These are phyloP conservation scores for Monosporascus cannonballus DNA, from an alignment of 2,329 filamentous ascomycete genomes.

Conservation along the genomic window DNA sequence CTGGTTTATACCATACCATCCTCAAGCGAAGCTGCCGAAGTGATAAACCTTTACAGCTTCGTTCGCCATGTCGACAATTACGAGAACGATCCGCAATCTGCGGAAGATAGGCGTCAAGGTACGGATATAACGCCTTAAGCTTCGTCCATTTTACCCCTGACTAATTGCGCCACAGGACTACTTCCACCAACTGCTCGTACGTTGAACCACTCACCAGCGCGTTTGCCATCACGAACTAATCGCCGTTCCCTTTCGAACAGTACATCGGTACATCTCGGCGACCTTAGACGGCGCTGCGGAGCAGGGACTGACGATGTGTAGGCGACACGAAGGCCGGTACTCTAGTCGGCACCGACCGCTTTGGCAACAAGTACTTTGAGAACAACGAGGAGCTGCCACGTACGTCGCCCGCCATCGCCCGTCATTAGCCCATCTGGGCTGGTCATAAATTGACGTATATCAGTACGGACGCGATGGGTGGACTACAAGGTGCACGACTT, in stretches of 20 bases:
- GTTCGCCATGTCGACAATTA: conserved; percentile 78
- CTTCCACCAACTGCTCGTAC: conserved; percentile 87
- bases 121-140: conserved; percentile 16
- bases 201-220: conserved; percentile 31
- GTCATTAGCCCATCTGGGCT: neutral
- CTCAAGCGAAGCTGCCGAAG: conserved; percentile 11
- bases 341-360: conserved; percentile 78
- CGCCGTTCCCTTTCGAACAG: conserved; percentile 29
- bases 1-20: neutral
- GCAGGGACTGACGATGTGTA: conserved; percentile 29
- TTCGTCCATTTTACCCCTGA: conserved; percentile 27
- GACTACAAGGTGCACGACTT: conserved; percentile 88
- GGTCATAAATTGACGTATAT: conserved; percentile 6
- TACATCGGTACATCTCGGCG: conserved; percentile 44
- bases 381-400: conserved; percentile 89
- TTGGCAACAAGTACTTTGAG: conserved; percentile 97
- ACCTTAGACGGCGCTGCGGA: neutral
- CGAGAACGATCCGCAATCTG: conserved; percentile 80
- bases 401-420: conserved; percentile 38
- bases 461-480: conserved; percentile 94
- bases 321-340: conserved; percentile 95
- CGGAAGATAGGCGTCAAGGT: conserved; percentile 87
- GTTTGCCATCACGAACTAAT: conserved; percentile 17
- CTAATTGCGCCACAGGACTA: conserved; percentile 58
- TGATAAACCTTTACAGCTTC: conserved; percentile 23